Evolutionary conservation across 2,329 filamentous ascomycete species (phyloP), one percentile per base, ranked within the genome.

Genomic region (Drechslerella coelobrocha): DNA sequence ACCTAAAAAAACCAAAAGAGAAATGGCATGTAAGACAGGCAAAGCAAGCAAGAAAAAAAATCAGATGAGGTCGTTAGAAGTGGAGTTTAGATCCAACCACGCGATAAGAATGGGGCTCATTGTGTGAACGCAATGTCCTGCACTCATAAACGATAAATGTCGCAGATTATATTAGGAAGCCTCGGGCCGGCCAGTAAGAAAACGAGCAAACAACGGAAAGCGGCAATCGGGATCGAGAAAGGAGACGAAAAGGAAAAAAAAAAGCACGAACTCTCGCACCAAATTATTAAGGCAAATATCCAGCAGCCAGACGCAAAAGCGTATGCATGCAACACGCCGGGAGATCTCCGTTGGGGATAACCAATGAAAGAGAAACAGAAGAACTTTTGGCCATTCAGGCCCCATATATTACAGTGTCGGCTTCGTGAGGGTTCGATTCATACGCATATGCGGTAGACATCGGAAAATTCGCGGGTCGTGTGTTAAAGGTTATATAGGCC

Each of bases 361-460:
- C 57, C 47, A 31, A 69, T 48, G 10, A 31, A 37, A 45, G 26
- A 26, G 56, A 31, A 53, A 51, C 23, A 41, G 17, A 37, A 53
- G 34, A 61, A 61, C 57, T 69, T 69, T 61, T 61, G 65, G 56
- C 51, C 57, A 39, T 41, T 39, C 48, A 26, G 29, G 57, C 57
- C 65, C 65, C 34, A 62, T 69, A 69, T 69, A 69, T 61, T 69
- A 69, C 65, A 69, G 56, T 57, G 29, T 54, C 9, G 17, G n/a
- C n/a, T 54, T 47, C 41, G 21, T 43, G 57, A 9, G 54, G 47
- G 24, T 57, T 50, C 21, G 47, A 37, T 26, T 47, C 59, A 26
- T 37, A 34, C 52, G 29, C 51, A 47, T 56, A 43, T 53, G 56
- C 51, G 57, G 52, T 59, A 61, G 56, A 61, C 24, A 21, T 31